Base-by-base conservation (phyloP, 225 moss, liverwort and hornwort species). In the Ulota crispa region DNA sequence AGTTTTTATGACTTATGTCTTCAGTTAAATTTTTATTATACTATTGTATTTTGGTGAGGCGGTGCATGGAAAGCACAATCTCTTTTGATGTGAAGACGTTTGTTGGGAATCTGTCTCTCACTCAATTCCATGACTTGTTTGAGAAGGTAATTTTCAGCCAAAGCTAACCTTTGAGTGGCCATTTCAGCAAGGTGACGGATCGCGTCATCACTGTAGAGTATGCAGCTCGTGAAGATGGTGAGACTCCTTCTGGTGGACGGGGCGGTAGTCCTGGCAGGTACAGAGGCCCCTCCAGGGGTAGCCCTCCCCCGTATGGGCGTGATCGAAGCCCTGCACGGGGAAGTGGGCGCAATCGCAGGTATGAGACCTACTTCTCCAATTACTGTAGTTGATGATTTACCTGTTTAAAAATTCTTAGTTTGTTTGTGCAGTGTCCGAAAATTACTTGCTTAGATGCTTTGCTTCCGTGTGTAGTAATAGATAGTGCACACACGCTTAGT, bases 211-310 rank as follows among this genome's bases (percentile, higher is more conserved):
- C 96, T 30, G 99, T 99, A 78, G 99, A 99, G 85, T 99, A 99
- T 70, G 96, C 99, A 85, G 99, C 99, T 70, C 99, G 96, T 85
- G 99, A 99, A 85, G 96, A 99, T 81, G 96, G 96, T 77, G 96
- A 99, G 24, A 79, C 89, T 23, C 91, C 90, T 15, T 68, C 86
- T 64, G 85, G 90, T 64, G 81, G 88, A 67, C 88, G 91, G 63
- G 76, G 89, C 68, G 78, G 88, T 34, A 89, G 91, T 80, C 87
- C 91, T 66, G 77, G 86, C 42, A 86, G 91, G 41, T 86, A 92
- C 61, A 92, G 92, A 70, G 91, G 87, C 34, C 64, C 79, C 53
- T 68, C 81, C 21, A 85, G 95, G 76, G 94, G 91, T 64, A 91
- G 94, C 81, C 89, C 85, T 52, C 88, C 92, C 81, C 81, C 83